These are phyloP conservation scores for Omphalotus guepiniiformis DNA, from an alignment of 768 basidiomycete genomes.

Conservation along the genomic window DNA sequence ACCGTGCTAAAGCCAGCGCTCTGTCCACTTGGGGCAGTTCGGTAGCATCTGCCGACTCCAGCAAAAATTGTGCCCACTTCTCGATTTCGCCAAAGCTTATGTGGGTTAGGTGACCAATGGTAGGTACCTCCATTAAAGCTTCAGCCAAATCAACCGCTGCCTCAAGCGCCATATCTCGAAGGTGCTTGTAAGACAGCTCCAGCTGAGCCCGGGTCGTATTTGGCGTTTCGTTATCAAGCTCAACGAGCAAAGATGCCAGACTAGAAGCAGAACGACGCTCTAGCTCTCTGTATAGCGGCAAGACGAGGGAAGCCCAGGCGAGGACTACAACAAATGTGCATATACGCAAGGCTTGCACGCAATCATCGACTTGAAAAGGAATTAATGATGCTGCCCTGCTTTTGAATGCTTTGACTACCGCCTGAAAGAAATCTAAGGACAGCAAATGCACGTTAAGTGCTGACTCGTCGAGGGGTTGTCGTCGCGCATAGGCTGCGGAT, in stretches of 20 bases:
- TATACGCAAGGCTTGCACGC: background rate
- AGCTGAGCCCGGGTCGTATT: background rate
- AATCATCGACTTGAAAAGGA: background rate
- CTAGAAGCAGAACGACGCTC: background rate
- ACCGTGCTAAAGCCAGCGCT: conserved; percentile 1
- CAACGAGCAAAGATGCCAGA: background rate
- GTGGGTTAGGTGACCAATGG: background rate
- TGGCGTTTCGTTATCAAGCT: background rate
- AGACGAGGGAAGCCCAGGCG: conserved; percentile 1
- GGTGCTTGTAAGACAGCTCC: background rate
- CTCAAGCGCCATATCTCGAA: background rate
- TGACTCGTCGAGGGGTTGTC: conserved; percentile 4
- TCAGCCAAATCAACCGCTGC: conserved; percentile 1
- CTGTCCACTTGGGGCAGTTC: background rate
- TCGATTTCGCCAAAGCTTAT: background rate
- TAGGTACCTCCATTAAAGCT: background rate
- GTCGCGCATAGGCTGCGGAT: conserved; percentile 1
- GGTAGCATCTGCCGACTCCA: background rate
- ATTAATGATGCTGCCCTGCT: background rate
- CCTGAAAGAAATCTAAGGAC: conserved; percentile 1
- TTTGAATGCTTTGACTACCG: background rate
- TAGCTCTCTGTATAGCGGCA: background rate
- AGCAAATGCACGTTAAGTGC: conserved; percentile 4
- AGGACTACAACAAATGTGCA: background rate
- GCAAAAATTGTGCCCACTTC: conserved; percentile 1